Percentiles rank a stretch among this genome's conserved stretches.
These are phyloP conservation scores for Trichoderma sp. DNA, from an alignment of 2,329 filamentous ascomycete species.

Conservation along the genomic window DNA sequence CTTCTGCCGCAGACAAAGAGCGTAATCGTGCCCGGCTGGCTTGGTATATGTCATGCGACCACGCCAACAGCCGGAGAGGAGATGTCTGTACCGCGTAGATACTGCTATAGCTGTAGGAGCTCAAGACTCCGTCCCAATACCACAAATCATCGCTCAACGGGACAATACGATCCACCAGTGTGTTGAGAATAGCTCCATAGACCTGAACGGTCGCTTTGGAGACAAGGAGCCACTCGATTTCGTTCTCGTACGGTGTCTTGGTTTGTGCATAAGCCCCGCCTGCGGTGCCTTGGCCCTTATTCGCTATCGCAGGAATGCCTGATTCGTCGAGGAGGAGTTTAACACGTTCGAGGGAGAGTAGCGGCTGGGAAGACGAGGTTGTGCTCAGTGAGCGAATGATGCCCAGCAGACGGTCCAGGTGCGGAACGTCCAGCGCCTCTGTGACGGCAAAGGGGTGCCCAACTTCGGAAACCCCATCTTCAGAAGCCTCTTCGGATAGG, in stretches of 20 bases:
- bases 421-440: constrained; percentile 51
- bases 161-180: constrained; percentile 78
- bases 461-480: constrained; percentile 42
- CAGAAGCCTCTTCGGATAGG: constrained; percentile 43
- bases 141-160: constrained; percentile 83
- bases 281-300: constrained; percentile 39
- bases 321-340: constrained; percentile 64
- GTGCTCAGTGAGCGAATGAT: constrained; percentile 73
- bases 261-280: constrained; percentile 29
- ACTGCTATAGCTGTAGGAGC: constrained; percentile 74
- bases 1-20: constrained; percentile 33
- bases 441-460: constrained; percentile 39
- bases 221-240: constrained; percentile 87
- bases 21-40: constrained; percentile 56
- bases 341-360: constrained; percentile 63
- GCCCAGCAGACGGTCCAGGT: constrained; percentile 63
- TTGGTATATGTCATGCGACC: constrained; percentile 68
- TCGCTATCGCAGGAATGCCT: constrained; percentile 49
- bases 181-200: constrained; percentile 77
- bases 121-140: constrained; percentile 92
- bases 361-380: constrained; percentile 62
- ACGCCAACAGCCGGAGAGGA: constrained; percentile 72
- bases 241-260: constrained; percentile 63
- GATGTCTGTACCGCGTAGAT: constrained; percentile 86
- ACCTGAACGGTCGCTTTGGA: constrained; percentile 92